phyloP scores from a whole-genome alignment of 2,329 filamentous ascomycete genomes.

The Penicillium nordicum region DNA sequence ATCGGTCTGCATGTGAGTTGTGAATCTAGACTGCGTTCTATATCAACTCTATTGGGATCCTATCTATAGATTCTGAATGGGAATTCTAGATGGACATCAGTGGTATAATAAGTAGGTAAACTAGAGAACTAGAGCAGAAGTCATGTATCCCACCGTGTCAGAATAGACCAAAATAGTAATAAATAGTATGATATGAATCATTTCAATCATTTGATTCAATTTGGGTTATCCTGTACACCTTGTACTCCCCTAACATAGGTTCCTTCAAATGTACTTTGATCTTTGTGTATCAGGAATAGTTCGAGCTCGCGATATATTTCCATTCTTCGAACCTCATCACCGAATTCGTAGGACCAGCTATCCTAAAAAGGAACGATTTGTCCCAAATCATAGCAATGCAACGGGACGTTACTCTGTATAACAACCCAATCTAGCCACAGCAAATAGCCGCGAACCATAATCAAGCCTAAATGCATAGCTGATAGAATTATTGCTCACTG shows the following conservation, averaged over 20 bases:
- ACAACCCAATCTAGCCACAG: not conserved
- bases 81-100: not conserved
- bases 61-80: not conserved
- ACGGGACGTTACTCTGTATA: not conserved
- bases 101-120: not conserved
- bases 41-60: fast-evolving
- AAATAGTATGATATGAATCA: not conserved
- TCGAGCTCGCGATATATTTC: not conserved
- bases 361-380: not conserved
- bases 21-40: not conserved
- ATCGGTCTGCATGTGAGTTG: not conserved
- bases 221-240: not conserved
- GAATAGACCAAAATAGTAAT: not conserved
- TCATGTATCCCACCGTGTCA: not conserved
- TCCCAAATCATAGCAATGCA: not conserved
- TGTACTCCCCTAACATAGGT: not conserved
- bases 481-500: not conserved
- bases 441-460: not conserved
- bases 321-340: not conserved
- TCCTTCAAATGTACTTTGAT: not conserved
- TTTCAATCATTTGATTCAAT: not conserved
- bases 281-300: not conserved
- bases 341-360: not conserved
- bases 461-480: not conserved
- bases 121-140: not conserved